These are phyloP conservation scores for Podaxis sp. DNA, from an alignment of 768 basidiomycete genomes.

Conservation along the genomic window DNA sequence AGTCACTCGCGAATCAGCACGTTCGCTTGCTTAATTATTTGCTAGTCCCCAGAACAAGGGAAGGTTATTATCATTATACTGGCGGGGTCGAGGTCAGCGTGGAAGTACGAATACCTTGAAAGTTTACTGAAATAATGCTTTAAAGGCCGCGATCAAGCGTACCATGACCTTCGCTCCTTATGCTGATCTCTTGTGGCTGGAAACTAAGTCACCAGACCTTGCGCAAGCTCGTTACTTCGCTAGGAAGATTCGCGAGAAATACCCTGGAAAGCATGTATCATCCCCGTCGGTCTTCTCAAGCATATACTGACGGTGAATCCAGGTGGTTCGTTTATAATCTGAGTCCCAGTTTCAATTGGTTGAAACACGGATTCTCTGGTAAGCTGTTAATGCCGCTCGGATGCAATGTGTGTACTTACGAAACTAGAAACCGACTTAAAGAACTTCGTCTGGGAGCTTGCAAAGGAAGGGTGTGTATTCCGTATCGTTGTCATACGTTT, in stretches of 20 bases:
- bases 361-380: slow-evolving; percentile 77
- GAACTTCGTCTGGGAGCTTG: slow-evolving; percentile 88
- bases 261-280: slow-evolving; percentile 64
- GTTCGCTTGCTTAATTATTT: slow-evolving; percentile 6
- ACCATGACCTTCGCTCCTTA: slow-evolving; percentile 79
- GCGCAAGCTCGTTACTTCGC: slow-evolving; percentile 79
- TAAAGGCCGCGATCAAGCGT: slow-evolving; percentile 75
- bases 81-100: slow-evolving; percentile 65
- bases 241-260: slow-evolving; percentile 64
- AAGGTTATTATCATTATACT: slow-evolving; percentile 89
- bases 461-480: slow-evolving; percentile 69
- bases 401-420: slow-evolving; percentile 5
- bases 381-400: slow-evolving; percentile 10
- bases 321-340: slow-evolving; percentile 92
- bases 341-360: slow-evolving; percentile 94
- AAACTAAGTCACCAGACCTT: slow-evolving; percentile 87
- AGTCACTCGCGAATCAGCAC: slow-evolving; percentile 24
- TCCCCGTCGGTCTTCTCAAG: not conserved
- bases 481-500: not conserved
- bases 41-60: slow-evolving; percentile 79
- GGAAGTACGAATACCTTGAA: not conserved
- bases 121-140: slow-evolving; percentile 2
- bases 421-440: slow-evolving; percentile 68
- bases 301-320: slow-evolving; percentile 6
- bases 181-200: slow-evolving; percentile 89